Conservation (phyloP, 331 rosid genomes). For the Quercus lobata region DNA sequence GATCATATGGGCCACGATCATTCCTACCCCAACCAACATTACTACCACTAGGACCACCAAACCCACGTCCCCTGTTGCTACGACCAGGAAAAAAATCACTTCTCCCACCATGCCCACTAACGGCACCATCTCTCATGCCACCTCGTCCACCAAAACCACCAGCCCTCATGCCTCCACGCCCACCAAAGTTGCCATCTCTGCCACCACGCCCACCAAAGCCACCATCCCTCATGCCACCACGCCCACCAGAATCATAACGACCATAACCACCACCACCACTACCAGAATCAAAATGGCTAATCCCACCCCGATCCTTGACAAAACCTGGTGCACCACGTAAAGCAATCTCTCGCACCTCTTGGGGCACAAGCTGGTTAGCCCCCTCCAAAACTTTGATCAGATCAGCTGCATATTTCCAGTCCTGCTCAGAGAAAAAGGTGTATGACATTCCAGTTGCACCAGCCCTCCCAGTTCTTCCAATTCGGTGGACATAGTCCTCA, state of each 20-base stretch:
- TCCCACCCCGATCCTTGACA: conserved; percentile 66
- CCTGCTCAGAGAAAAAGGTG: conserved; percentile 97
- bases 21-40: conserved; percentile 72
- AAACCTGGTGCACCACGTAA: conserved; percentile 74
- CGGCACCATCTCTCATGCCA: conserved; percentile 59
- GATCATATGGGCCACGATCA: conserved; percentile 56
- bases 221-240: conserved; percentile 54
- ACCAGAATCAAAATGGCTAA: conserved; percentile 44
- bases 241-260: conserved; percentile 66
- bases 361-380: conserved; percentile 92
- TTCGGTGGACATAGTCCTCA: conserved; percentile 97
- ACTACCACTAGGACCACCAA: conserved; percentile 70
- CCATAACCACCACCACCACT: conserved; percentile 38
- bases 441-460: conserved; percentile 94
- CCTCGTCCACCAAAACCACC: conserved; percentile 56
- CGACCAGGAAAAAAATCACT: conserved; percentile 76
- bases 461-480: conserved; percentile 98
- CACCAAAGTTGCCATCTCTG: conserved; percentile 40
- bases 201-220: conserved; percentile 57
- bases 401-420: conserved; percentile 92
- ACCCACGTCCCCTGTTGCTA: conserved; percentile 82
- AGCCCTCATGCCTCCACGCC: conserved; percentile 39
- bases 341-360: conserved; percentile 82
- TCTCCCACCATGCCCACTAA: conserved; percentile 61
- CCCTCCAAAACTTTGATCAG: conserved; percentile 94